phyloP scores from a whole-genome alignment of 129 eudicot species.

The Chrysanthemum makinoi region DNA sequence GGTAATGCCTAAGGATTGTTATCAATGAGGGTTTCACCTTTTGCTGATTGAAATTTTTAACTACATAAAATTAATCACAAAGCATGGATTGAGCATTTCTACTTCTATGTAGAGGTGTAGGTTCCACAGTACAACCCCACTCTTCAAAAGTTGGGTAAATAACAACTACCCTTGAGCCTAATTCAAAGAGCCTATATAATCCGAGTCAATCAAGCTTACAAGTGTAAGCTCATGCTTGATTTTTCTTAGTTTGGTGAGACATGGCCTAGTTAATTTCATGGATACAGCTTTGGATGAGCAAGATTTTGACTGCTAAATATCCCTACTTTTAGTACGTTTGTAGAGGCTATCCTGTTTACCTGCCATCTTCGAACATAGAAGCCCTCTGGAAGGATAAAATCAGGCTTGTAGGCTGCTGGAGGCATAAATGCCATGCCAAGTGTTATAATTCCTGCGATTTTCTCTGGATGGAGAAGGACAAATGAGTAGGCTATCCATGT shows the following conservation, averaged over 20 bases:
- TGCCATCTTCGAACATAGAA: slow-evolving; percentile 19
- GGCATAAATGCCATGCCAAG: slow-evolving; percentile 13
- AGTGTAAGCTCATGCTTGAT: too few species aligned
- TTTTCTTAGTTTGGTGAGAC: too few species aligned
- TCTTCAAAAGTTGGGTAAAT: not conserved
- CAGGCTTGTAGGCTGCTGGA: slow-evolving; percentile 7
- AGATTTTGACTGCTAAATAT: too few species aligned
- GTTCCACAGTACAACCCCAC: not conserved
- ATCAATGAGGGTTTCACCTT: not conserved
- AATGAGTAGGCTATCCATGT: slow-evolving; percentile 2
- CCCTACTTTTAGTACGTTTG: not conserved
- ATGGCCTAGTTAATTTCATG: too few species aligned
- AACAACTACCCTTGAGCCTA: not conserved
- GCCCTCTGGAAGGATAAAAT: slow-evolving; percentile 11
- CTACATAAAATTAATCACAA: too few species aligned
- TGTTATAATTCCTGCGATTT: slow-evolving; percentile 10
- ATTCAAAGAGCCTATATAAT: too few species aligned
- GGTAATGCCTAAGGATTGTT: not conserved
- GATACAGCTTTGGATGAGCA: too few species aligned
- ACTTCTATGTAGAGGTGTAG: not conserved
- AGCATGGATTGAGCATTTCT: not conserved
- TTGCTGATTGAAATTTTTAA: too few species aligned
- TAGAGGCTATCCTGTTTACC: not conserved
- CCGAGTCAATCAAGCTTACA: too few species aligned
- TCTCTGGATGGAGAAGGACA: slow-evolving; percentile 4